A percentile compares a stretch with the other conserved stretches of the same genome.
phyloP scores from a whole-genome alignment of 2,329 filamentous ascomycete genomes.

The Aspergillus sp. region DNA sequence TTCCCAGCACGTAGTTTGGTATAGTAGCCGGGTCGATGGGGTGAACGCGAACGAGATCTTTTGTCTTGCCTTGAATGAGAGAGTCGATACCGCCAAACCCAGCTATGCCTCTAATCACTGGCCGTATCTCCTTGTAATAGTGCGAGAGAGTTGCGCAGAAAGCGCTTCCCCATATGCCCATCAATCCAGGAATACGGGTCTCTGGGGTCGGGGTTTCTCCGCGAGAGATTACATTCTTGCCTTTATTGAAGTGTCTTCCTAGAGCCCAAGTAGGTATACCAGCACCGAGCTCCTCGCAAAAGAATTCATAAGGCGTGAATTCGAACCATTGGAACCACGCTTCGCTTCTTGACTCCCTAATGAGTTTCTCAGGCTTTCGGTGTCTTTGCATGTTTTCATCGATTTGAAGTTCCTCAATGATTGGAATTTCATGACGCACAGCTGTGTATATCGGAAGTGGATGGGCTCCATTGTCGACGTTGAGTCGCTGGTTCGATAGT shows the following conservation, averaged over 20 bases:
- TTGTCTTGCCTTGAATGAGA: slow-evolving; percentile 72
- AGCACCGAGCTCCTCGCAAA: slow-evolving; percentile 83
- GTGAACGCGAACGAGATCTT: slow-evolving; percentile 84
- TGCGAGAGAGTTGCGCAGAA: slow-evolving; percentile 94
- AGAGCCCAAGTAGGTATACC: slow-evolving; percentile 94
- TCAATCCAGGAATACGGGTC: slow-evolving; percentile 69
- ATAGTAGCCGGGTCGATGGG: slow-evolving; percentile 87
- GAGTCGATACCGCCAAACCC: slow-evolving; percentile 73
- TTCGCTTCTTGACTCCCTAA: slow-evolving; percentile 51
- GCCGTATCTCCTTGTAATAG: slow-evolving; percentile 91
- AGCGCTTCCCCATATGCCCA: slow-evolving; percentile 94
- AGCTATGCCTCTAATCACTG: slow-evolving; percentile 65
- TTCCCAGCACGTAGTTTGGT: slow-evolving; percentile 79
- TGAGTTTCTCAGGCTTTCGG: slow-evolving; percentile 28
- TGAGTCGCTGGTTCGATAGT: slow-evolving; percentile 75
- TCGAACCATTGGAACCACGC: slow-evolving; percentile 99
- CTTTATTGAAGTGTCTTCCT: slow-evolving; percentile 72
- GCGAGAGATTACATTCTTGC: slow-evolving; percentile 57
- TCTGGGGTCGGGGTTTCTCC: slow-evolving; percentile 71
- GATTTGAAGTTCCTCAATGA: slow-evolving; percentile 38
- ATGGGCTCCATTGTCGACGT: slow-evolving; percentile 68
- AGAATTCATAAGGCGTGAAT: slow-evolving; percentile 89
- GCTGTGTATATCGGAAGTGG: slow-evolving; percentile 94
- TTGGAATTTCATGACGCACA: slow-evolving; percentile 88
- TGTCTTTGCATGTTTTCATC: slow-evolving; percentile 17